phyloP scores from a whole-genome alignment of 805 yeast genomes.

The Zygosaccharomyces siamensis region DNA sequence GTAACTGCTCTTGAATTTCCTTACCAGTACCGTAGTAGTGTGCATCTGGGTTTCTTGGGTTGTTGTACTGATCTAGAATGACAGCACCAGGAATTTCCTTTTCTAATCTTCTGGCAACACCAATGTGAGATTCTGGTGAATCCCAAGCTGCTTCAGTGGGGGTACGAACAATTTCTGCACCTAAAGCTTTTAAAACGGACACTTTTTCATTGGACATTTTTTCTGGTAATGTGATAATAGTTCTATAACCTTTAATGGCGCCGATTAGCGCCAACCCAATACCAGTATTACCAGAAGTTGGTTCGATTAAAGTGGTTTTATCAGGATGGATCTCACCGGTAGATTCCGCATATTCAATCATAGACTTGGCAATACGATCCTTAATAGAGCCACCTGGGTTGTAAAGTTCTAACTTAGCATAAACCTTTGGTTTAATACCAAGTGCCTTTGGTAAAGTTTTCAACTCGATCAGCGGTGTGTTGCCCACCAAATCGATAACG shows the following conservation, averaged over 20 bases:
- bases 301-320: slow-evolving; percentile 70
- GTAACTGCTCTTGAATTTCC: slow-evolving; percentile 79
- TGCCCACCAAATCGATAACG: slow-evolving; percentile 74
- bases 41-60: slow-evolving; percentile 74
- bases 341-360: slow-evolving; percentile 82
- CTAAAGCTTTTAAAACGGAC: slow-evolving; percentile 79
- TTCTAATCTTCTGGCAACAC: slow-evolving; percentile 76
- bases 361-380: slow-evolving; percentile 81
- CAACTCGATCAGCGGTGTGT: slow-evolving; percentile 73
- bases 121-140: slow-evolving; percentile 85
- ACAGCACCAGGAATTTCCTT: slow-evolving; percentile 81
- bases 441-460: slow-evolving; percentile 71
- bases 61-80: slow-evolving; percentile 77
- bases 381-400: slow-evolving; percentile 89
- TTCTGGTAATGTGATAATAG: slow-evolving; percentile 84
- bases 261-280: slow-evolving; percentile 84
- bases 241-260: slow-evolving; percentile 81
- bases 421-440: slow-evolving; percentile 66
- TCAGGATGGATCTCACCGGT: slow-evolving; percentile 80
- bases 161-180: slow-evolving; percentile 86
- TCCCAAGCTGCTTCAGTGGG: slow-evolving; percentile 94
- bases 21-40: slow-evolving; percentile 81
- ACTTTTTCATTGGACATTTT: slow-evolving; percentile 91
- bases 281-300: slow-evolving; percentile 90
- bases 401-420: slow-evolving; percentile 76